Conservation (phyloP, 2,329 filamentous ascomycete genomes). For the Sarocladium brachiariae region DNA sequence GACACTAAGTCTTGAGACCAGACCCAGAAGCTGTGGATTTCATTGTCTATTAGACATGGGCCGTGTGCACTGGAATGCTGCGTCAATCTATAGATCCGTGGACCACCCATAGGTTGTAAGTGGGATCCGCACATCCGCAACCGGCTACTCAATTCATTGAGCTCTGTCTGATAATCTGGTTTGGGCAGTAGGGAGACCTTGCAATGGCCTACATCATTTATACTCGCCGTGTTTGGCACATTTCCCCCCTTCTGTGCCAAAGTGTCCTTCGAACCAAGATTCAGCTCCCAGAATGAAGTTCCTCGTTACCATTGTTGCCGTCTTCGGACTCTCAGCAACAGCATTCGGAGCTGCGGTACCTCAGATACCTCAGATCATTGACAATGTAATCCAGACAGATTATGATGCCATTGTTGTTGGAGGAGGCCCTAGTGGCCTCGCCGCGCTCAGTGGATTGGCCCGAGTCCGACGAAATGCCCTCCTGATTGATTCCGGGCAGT, state of each 20-base stretch:
- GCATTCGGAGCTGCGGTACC: not conserved
- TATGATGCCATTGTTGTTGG: conserved; percentile 53
- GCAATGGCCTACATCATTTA: no score
- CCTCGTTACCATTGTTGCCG: not conserved
- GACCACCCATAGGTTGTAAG: no score
- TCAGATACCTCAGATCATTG: not conserved
- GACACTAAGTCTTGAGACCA: not conserved
- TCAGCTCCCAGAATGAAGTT: not conserved
- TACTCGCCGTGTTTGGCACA: no score
- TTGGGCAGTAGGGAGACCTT: no score
- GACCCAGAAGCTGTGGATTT: no score
- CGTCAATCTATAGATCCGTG: no score
- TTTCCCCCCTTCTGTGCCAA: not conserved
- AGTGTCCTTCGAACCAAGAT: no score
- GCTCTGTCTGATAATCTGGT: no score
- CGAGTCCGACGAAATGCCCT: conserved; percentile 49
- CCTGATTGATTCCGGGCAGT: conserved; percentile 51
- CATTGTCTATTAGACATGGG: no score
- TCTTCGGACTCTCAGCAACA: not conserved
- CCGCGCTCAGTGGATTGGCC: conserved; percentile 48
- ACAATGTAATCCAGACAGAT: conserved; percentile 10
- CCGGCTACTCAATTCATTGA: no score
- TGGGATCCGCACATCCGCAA: no score
- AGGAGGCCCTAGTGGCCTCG: conserved; percentile 50
- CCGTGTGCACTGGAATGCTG: no score